Evolutionary conservation across 139 green algal genomes (phyloP), one percentile per base, ranked within the genome.

Genomic region (Micractinium sp.): DNA sequence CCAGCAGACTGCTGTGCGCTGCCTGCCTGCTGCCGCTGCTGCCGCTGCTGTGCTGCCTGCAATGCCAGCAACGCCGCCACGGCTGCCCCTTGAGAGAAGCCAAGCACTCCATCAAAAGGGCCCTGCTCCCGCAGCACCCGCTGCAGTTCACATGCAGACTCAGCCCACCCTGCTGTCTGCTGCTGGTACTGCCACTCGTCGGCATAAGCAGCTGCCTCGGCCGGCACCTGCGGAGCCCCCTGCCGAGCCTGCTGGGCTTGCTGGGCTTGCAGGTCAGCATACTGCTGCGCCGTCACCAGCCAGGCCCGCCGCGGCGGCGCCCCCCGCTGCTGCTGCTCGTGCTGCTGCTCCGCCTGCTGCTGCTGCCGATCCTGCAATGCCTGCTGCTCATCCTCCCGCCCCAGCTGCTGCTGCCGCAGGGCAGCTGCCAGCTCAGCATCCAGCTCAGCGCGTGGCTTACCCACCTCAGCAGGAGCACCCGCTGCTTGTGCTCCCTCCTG

Each of bases 71-170:
- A 69, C 0, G 93, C 93, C 0, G 90, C 92, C 22, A 96, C 89
- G 3, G 88, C 88, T 0, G 92, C 92, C 23, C 85, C 96, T 90
- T 98, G 97, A 7, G 94, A 97, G 78, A 98, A 98, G 2, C 96
- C 96, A 56, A 98, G 84, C 13, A 98, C 89, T 22, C 96, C 96
- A 75, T 99, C 95, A 84, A 97, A 96, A 0, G 94, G 95, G 0
- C 94, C 93, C 18, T 89, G 63, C 7, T 90, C 71, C 63, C 1
- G 3, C 22, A 97, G 56, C 31, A 90, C 92, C 1, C 63, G 14
- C 39, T 85, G 35, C 86, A 98, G 69, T 16, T 79, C 61, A 0
- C 84, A n/a, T 73, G 66, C 67, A 1, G 93, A 93, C 63, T 92
- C 86, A 35, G 75, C 35, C 96, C 96, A 98, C 12, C 96, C 96